Evolutionary conservation across 2,329 filamentous ascomycete species (phyloP).

Genomic region (Beauveria bassiana): DNA sequence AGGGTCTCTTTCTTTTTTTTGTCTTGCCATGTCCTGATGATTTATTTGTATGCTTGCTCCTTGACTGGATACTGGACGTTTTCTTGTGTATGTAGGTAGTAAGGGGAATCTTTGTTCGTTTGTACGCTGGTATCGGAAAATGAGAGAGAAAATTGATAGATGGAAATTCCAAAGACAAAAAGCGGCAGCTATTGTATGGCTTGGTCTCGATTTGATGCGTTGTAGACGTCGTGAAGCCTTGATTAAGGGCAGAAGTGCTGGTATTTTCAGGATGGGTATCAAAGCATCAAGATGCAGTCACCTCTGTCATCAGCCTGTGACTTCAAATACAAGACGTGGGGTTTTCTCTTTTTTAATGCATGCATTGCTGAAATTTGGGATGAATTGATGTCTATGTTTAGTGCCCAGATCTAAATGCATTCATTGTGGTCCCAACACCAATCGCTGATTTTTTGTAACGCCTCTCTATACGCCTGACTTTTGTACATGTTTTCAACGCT

Average conservation of each 20-base stretch:
- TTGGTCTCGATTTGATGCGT: background rate
- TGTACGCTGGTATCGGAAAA: background rate
- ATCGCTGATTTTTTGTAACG: background rate
- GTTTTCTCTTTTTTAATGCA: too few relatives aligned
- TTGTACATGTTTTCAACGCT: background rate
- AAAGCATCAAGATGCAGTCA: too few relatives aligned
- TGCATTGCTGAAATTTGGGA: too few relatives aligned
- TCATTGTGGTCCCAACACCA: background rate
- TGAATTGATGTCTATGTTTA: too few relatives aligned
- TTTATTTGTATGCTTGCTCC: background rate
- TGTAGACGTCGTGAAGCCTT: too few relatives aligned
- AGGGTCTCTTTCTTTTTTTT: background rate
- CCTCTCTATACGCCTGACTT: background rate
- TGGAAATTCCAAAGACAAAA: background rate
- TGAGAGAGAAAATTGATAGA: background rate
- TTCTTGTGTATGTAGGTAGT: background rate
- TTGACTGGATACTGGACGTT: background rate
- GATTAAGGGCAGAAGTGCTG: background rate
- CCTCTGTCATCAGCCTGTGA: too few relatives aligned
- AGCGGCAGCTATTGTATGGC: background rate
- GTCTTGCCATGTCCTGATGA: constrained; percentile 10
- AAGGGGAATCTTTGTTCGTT: background rate
- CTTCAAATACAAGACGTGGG: too few relatives aligned
- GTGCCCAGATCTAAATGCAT: background rate
- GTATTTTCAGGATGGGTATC: too few relatives aligned